Evolutionary conservation across 2,329 filamentous ascomycete genomes (phyloP), one percentile per base, ranked within the genome.

Genomic region (Verticillium nonalfalfae): DNA sequence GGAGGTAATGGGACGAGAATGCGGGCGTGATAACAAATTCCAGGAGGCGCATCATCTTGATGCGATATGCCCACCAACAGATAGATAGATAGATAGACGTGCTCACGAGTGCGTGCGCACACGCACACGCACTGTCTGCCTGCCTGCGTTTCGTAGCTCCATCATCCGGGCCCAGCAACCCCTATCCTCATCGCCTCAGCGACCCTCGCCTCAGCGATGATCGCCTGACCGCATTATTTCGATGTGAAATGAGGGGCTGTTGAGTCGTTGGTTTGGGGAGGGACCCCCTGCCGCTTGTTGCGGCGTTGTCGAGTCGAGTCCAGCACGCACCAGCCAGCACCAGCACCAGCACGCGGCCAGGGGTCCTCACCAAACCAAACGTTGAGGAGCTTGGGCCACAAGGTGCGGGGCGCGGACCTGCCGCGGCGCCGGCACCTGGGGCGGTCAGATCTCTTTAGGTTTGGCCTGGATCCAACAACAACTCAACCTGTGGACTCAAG

Each of bases 371-470:
- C 54, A 57, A 58, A 13, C 64, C 59, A 65, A 63, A 63, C 60
- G 64, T 64, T 65, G 64, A 64, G 64, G 64, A 65, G 64, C 64
- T 65, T 64, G 64, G 64, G 61, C 64, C 64, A 64, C 6, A 18
- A 7, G 38, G 59, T 50, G 38, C 55, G 55, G 45, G 26, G 58
- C 55, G 26, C 31, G 56, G 59, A 57, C 13, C 39, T 34, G 50
- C 45, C 58, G 40, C 39, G 39, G 40, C 35, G 58, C 45, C 58
- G 58, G 58, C 58, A 59, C 58, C 45, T 52, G 33, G 58, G 45
- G 40, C 58, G 58, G 58, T 59, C 40, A 52, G 45, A 21, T n/a
- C 26, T 33, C 5, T 11, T 54, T 36, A 45, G 58, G 58, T 45
- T 59, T 59, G 50, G 50, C 61, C 56, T 54, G 45, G 45, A 36